These are phyloP conservation scores for Fusarium haematococcum DNA, from an alignment of 2,329 filamentous ascomycete genomes.

Conservation along the genomic window DNA sequence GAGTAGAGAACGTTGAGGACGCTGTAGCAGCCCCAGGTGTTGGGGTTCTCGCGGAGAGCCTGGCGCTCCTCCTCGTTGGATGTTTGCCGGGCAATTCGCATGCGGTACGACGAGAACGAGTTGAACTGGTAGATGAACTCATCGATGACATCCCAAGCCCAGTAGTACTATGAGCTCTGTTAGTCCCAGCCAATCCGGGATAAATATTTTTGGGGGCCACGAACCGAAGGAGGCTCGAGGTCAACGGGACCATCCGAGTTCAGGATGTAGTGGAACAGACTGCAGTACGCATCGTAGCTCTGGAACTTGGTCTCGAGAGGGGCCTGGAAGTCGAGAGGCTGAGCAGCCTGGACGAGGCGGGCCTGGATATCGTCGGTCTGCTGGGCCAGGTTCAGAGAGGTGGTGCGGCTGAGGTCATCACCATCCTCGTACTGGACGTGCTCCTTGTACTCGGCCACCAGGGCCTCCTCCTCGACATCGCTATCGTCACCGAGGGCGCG, in stretches of 20 bases:
- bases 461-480: slow-evolving; percentile 94
- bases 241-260: slow-evolving; percentile 99
- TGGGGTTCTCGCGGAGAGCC: slow-evolving; percentile 93
- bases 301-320: slow-evolving; percentile 97
- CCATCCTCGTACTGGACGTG: slow-evolving; percentile 94
- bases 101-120: slow-evolving; percentile 97
- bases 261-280: slow-evolving; percentile 97
- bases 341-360: slow-evolving; percentile 89
- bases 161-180: slow-evolving; percentile 80
- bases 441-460: slow-evolving; percentile 96
- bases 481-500: slow-evolving; percentile 82
- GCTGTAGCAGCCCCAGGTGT: slow-evolving; percentile 99
- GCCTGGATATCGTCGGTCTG: slow-evolving; percentile 93
- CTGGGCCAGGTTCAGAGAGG: slow-evolving; percentile 75
- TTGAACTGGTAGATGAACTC: slow-evolving; percentile 99
- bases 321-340: slow-evolving; percentile 95
- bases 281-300: slow-evolving; percentile 99
- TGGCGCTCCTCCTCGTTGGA: slow-evolving; percentile 93
- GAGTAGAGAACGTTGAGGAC: slow-evolving; percentile 99
- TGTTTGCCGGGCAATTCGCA: slow-evolving; percentile 85
- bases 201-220: slow-evolving; percentile 51
- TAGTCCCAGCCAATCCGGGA: slow-evolving; percentile 31
- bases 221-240: slow-evolving; percentile 93
- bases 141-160: slow-evolving; percentile 99
- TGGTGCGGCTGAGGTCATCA: slow-evolving; percentile 81